Evolutionary conservation across 2,329 filamentous ascomycete genomes (phyloP).

Genomic region (Beauveria scarabaeidicola): DNA sequence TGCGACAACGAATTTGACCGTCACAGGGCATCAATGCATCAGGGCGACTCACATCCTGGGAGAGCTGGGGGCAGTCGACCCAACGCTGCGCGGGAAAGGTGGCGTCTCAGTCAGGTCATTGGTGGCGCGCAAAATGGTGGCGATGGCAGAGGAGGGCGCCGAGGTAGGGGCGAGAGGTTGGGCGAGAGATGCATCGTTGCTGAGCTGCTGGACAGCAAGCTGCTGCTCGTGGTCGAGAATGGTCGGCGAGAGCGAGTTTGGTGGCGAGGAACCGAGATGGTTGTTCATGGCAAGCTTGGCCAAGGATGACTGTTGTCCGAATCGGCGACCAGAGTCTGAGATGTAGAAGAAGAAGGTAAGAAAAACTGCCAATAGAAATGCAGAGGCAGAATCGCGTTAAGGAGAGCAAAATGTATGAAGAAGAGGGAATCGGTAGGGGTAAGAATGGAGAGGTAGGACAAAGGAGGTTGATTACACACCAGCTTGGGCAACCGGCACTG

Average conservation of each 20-base stretch:
- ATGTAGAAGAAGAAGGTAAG: conserved; percentile 10
- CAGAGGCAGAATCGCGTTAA: conserved; percentile 1
- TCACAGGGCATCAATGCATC: background rate
- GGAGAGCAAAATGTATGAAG: conserved; percentile 1
- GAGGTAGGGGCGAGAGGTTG: conserved; percentile 13
- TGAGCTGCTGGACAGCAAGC: conserved; percentile 25
- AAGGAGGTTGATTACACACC: conserved; percentile 8
- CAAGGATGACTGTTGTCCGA: conserved; percentile 33
- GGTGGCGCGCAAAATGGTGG: conserved; percentile 33
- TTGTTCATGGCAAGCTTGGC: conserved; percentile 40
- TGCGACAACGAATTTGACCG: background rate
- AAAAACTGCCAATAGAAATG: conserved; percentile 3
- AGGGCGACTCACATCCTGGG: conserved; percentile 45
- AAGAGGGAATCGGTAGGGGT: background rate
- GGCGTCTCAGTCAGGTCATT: conserved; percentile 44
- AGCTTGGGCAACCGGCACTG: conserved; percentile 4
- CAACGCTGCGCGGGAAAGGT: conserved; percentile 46
- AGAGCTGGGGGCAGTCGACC: conserved; percentile 50
- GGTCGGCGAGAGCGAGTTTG: conserved; percentile 22
- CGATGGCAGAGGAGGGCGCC: conserved; percentile 28
- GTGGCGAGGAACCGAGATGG: conserved; percentile 26
- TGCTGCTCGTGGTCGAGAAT: conserved; percentile 24
- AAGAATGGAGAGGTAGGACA: background rate
- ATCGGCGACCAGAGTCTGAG: conserved; percentile 25
- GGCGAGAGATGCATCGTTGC: conserved; percentile 22